These are phyloP conservation scores for Sporothrix globosa DNA, from an alignment of 2,329 filamentous ascomycete genomes.

Conservation along the genomic window DNA sequence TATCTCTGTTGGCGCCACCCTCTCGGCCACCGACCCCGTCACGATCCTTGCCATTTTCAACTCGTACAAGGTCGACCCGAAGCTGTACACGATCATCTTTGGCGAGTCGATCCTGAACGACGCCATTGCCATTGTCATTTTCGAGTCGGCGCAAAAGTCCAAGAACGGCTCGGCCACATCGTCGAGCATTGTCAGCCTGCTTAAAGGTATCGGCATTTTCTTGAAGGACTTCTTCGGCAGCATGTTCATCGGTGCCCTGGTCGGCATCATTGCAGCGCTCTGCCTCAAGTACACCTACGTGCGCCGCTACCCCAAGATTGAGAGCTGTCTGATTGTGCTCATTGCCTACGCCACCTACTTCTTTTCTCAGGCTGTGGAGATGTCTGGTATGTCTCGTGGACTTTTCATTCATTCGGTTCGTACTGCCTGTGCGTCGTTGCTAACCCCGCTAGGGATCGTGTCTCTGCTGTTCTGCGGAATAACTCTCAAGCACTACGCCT, in stretches of 20 bases:
- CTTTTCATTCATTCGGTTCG: neutral
- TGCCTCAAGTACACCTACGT: conserved; percentile 94
- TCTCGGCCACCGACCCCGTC: conserved; percentile 95
- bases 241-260: conserved; percentile 81
- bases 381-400: conserved; percentile 69
- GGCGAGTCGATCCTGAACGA: conserved; percentile 98
- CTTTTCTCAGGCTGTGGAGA: conserved; percentile 91
- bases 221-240: conserved; percentile 95
- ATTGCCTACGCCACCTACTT: conserved; percentile 98
- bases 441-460: conserved; percentile 57
- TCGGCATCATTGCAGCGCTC: conserved; percentile 85
- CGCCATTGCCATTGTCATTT: conserved; percentile 96
- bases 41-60: conserved; percentile 99
- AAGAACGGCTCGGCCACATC: conserved; percentile 72
- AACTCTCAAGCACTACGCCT: conserved; percentile 97
- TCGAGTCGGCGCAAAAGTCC: conserved; percentile 95
- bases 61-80: conserved; percentile 97
- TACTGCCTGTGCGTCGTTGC: neutral
- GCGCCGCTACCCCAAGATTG: conserved; percentile 89
- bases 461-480: conserved; percentile 97
- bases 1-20: conserved; percentile 91
- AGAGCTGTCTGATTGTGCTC: conserved; percentile 90
- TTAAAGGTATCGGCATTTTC: conserved; percentile 93
- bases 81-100: conserved; percentile 98
- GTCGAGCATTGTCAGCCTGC: conserved; percentile 77